phyloP scores from a whole-genome alignment of 139 green algal species.

The Auxenochlorella protothecoides region DNA sequence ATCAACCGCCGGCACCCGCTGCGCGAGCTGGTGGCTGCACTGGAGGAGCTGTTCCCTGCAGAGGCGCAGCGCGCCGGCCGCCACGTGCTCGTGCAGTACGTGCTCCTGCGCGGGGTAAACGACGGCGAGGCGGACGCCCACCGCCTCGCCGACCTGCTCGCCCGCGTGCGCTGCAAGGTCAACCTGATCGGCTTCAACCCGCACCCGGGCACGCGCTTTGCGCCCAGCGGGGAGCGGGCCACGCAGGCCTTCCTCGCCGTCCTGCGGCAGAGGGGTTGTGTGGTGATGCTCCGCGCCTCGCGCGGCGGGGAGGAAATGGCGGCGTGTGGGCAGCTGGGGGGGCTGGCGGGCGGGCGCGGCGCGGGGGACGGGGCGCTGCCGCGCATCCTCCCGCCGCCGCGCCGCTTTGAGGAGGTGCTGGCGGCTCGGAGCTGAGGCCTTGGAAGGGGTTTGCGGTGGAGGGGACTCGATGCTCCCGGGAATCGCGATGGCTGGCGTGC shows the following conservation, averaged over 20 bases:
- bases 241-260: constrained; percentile 48
- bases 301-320: constrained; percentile 75
- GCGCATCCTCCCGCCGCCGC: constrained; percentile 21
- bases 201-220: constrained; percentile 53
- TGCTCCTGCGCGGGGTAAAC: constrained; percentile 80
- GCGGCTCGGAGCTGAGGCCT: not conserved
- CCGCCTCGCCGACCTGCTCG: constrained; percentile 36
- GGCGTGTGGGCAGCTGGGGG: constrained; percentile 77
- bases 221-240: constrained; percentile 22
- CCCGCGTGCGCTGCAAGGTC: constrained; percentile 55
- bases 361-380: not conserved
- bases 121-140: constrained; percentile 67
- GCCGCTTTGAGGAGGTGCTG: constrained; percentile 13
- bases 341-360: not conserved
- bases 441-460: no score
- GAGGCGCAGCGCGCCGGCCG: constrained; percentile 4
- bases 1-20: constrained; percentile 67
- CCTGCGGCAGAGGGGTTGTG: constrained; percentile 32
- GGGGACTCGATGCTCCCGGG: no score
- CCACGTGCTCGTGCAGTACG: constrained; percentile 83
- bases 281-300: constrained; percentile 65
- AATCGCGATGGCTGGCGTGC: no score
- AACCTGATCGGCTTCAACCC: constrained; percentile 77
- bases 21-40: constrained; percentile 32
- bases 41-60: constrained; percentile 43